A percentile compares a stretch with the other conserved stretches of the same genome.
These are phyloP conservation scores for Pseudocercospora vitis DNA, from an alignment of 2,329 filamentous ascomycete genomes.

Conservation along the genomic window DNA sequence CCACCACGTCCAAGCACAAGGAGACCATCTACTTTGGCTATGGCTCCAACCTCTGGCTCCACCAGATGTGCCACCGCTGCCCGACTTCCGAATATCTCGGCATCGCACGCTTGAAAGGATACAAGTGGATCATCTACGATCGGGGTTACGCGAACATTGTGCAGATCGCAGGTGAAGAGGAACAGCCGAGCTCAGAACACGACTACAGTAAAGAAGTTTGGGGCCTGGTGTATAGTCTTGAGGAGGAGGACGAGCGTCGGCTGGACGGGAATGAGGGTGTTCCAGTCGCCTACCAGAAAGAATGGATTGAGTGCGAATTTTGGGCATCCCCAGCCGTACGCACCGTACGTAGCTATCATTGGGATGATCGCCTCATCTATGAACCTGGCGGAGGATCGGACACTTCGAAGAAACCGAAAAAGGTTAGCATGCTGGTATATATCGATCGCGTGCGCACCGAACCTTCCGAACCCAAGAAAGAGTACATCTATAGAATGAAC, in stretches of 20 bases:
- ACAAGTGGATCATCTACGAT: slow-evolving; percentile 66
- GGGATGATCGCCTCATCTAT: not conserved
- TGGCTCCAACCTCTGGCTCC: slow-evolving; percentile 66
- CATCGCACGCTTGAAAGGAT: slow-evolving; percentile 57
- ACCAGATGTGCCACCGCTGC: slow-evolving; percentile 65
- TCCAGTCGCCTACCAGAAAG: slow-evolving; percentile 60
- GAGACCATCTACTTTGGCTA: slow-evolving; percentile 60
- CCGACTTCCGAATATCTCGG: slow-evolving; percentile 56
- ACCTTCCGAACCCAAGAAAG: slow-evolving; percentile 49
- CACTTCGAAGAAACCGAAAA: slow-evolving; percentile 25
- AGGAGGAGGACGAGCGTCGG: slow-evolving; percentile 50
- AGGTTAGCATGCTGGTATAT: slow-evolving; percentile 56
- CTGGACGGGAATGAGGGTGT: slow-evolving; percentile 65
- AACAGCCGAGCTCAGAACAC: slow-evolving; percentile 10
- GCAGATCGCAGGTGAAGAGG: slow-evolving; percentile 20
- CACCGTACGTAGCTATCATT: not conserved
- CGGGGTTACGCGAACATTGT: slow-evolving; percentile 70
- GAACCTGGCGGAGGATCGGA: slow-evolving; percentile 27
- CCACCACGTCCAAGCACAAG: not conserved
- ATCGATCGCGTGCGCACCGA: slow-evolving; percentile 51
- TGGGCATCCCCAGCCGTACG: slow-evolving; percentile 35
- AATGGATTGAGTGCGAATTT: slow-evolving; percentile 47
- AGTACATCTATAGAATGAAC: slow-evolving; percentile 67
- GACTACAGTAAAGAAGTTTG: slow-evolving; percentile 50
- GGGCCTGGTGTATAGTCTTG: slow-evolving; percentile 58